phyloP scores from a whole-genome alignment of 148 eudicot genomes.

The Cornus controversa region DNA sequence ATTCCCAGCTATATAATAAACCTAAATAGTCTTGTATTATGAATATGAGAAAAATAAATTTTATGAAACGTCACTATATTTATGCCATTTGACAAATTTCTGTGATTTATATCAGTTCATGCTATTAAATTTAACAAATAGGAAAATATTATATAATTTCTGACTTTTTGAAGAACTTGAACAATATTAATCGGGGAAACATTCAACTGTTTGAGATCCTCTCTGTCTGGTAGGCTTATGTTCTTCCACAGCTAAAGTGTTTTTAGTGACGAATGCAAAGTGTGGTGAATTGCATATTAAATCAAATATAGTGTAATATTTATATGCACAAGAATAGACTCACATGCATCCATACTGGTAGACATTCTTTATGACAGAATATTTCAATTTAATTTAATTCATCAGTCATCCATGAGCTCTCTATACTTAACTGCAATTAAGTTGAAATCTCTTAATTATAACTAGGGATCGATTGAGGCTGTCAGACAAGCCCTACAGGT shows the following conservation, averaged over 20 bases:
- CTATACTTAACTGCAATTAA: neutral
- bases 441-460: slow-evolving; percentile 18
- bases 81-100: neutral
- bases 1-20: neutral
- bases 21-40: neutral
- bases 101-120: neutral
- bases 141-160: neutral
- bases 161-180: neutral
- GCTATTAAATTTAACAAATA: neutral
- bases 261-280: neutral
- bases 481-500: slow-evolving; percentile 81
- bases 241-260: neutral
- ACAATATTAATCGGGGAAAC: neutral
- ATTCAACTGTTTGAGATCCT: neutral
- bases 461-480: slow-evolving; percentile 92
- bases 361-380: neutral
- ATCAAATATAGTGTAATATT: neutral
- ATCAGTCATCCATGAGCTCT: neutral
- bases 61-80: neutral
- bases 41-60: neutral
- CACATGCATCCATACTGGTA: neutral
- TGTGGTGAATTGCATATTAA: neutral
- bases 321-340: neutral
- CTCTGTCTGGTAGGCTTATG: neutral
- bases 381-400: neutral